Evolutionary conservation across 192 early-diverging fungal genomes (phyloP), one percentile per base, ranked within the genome.

Genomic region (Kickxella alabastrina): DNA sequence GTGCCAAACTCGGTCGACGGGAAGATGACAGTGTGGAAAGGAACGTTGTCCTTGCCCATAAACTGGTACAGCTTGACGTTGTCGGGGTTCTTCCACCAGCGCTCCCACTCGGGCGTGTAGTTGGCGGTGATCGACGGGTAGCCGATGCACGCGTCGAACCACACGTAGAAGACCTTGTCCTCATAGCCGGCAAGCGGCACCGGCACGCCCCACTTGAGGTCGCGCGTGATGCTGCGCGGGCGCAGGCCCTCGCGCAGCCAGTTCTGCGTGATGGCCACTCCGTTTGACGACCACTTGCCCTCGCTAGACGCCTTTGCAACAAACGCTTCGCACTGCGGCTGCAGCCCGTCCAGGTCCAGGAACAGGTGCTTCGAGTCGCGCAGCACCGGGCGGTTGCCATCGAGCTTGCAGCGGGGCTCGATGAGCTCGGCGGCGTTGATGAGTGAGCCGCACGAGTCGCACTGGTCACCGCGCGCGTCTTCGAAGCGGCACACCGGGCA

Each of bases 21-120:
- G 87, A 98, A 99, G 41, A 99, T 82, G 31, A 98, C 90, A 2
- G 95, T 91, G 66, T 99, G 97, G 85, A 99, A 99, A 32, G 92
- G 93, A 15, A 99, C 94, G 50, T 99, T 99, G 70, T 99, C 97
- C 78, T 99, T 99, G 58, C 97, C 97, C 95, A 99, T 97, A 66
- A 99, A 99, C 80, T 99, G 95, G 80, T 90, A 98, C 59, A 98
- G 82, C 68, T 91, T 80, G 44, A 99, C 94, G 38, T 99, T 67
- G 17, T 92, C 80, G 0, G 93, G 93, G 77, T 99, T 97, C 81
- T 95, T 95, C 95, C 97, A 99, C 97, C 97, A 99, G 61, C 89
- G 82, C 69, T 93, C 83, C 95, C 95, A 97, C 19, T 95, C 85
- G 44, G 72, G 56, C 4, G 95, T 95, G 72, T 97, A 97, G 47